These are phyloP conservation scores for Fusarium tuaranense DNA, from an alignment of 2,329 filamentous ascomycete species.

Conservation along the genomic window DNA sequence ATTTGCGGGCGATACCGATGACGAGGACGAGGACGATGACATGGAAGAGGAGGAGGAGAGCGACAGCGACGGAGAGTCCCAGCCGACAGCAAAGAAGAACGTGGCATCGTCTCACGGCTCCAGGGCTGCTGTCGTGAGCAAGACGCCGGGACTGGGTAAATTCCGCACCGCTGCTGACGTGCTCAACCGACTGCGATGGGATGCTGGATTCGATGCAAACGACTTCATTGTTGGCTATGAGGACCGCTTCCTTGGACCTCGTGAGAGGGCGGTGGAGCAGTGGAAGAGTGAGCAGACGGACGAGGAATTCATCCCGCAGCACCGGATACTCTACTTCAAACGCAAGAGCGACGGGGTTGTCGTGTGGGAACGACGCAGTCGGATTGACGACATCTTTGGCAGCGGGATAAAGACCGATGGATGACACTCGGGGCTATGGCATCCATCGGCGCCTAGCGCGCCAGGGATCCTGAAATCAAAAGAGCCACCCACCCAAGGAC, in stretches of 20 bases:
- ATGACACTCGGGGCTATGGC: slow-evolving; percentile 16
- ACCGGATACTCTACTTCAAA: slow-evolving; percentile 72
- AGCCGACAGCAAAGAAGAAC: slow-evolving; percentile 16
- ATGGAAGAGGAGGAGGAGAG: slow-evolving; percentile 50
- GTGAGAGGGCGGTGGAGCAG: slow-evolving; percentile 64
- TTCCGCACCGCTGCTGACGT: slow-evolving; percentile 69
- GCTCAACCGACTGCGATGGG: slow-evolving; percentile 71
- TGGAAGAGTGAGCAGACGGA: slow-evolving; percentile 74
- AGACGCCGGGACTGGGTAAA: slow-evolving; percentile 55
- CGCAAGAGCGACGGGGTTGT: slow-evolving; percentile 60
- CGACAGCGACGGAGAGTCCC: slow-evolving; percentile 20
- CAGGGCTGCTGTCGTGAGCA: slow-evolving; percentile 27
- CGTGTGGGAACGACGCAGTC: slow-evolving; percentile 68
- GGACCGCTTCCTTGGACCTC: slow-evolving; percentile 67
- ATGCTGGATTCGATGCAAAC: slow-evolving; percentile 61
- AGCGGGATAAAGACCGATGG: slow-evolving; percentile 54
- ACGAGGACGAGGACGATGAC: slow-evolving; percentile 59
- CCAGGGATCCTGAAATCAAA: slow-evolving; percentile 18
- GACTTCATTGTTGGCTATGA: slow-evolving; percentile 71
- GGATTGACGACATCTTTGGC: slow-evolving; percentile 67
- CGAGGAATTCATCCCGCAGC: slow-evolving; percentile 75
- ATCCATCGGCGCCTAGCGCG: slow-evolving; percentile 9
- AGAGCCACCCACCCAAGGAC: slow-evolving; percentile 1
- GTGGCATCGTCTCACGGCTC: slow-evolving; percentile 12
- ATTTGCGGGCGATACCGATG: slow-evolving; percentile 42